Conservation (phyloP, 352 stramenopile genomes). For the Lagenidium giganteum region DNA sequence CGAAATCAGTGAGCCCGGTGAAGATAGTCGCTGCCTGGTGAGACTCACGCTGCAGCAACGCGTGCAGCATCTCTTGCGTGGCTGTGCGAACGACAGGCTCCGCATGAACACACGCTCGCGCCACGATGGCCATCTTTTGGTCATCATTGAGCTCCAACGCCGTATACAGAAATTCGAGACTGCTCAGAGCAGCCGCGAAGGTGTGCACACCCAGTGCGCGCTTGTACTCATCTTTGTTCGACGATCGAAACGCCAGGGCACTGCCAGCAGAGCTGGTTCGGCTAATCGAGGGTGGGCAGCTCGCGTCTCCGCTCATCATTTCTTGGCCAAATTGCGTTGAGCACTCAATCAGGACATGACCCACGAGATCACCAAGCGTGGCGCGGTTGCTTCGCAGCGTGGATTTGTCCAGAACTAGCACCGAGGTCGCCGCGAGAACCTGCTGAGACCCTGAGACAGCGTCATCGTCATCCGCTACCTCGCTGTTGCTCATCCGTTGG, state of each 20-base stretch:
- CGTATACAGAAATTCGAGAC: conserved; percentile 34
- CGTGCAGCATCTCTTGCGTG: conserved; percentile 21
- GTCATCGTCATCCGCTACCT: too few species aligned
- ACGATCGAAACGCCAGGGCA: neutral
- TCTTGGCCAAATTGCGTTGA: conserved; percentile 44
- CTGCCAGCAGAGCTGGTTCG: conserved; percentile 5
- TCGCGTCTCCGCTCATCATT: too few species aligned
- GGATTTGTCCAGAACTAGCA: conserved; percentile 30
- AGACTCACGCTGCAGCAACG: conserved; percentile 7
- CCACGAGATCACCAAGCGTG: conserved; percentile 35
- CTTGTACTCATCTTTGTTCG: conserved; percentile 26
- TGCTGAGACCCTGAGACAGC: too few species aligned
- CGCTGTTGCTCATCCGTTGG: neutral
- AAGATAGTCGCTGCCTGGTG: too few species aligned
- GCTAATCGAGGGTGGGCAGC: too few species aligned
- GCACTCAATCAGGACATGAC: conserved; percentile 48
- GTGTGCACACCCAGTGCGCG: conserved; percentile 31
- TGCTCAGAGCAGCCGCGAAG: conserved; percentile 26
- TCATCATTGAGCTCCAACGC: conserved; percentile 31
- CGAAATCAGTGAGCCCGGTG: too few species aligned
- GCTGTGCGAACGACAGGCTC: conserved; percentile 21
- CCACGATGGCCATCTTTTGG: conserved; percentile 40
- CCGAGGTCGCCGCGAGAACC: too few species aligned
- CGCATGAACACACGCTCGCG: conserved; percentile 27
- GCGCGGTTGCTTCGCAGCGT: conserved; percentile 12